Evolutionary conservation across 805 yeast species (phyloP).

Genomic region (Ogataea pilisensis): DNA sequence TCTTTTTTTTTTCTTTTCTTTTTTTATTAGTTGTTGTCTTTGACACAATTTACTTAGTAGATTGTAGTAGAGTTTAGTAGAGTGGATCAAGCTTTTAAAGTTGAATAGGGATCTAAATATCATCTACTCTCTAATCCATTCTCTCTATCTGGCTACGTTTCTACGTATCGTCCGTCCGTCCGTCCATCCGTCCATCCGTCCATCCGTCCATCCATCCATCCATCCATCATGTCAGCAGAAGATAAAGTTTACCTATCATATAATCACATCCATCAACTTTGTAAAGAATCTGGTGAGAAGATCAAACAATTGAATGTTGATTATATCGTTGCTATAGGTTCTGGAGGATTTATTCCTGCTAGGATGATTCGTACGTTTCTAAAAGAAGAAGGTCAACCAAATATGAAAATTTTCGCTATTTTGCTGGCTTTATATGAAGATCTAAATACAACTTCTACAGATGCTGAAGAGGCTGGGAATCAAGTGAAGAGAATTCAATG

Average conservation of each 20-base stretch:
- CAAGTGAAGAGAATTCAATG: conserved; percentile 76
- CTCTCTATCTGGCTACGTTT: no score
- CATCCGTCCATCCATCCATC: no score
- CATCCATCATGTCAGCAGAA: conserved; percentile 9
- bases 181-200: no score
- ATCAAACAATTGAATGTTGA: conserved; percentile 77
- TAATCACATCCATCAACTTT: conserved; percentile 69
- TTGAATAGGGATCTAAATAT: no score
- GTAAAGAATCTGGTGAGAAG: conserved; percentile 46
- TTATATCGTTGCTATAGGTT: conserved; percentile 87
- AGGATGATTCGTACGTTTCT: conserved; percentile 91
- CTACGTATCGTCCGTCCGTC: no score
- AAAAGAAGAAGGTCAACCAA: conserved; percentile 82
- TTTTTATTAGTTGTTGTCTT: no score
- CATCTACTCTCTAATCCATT: no score
- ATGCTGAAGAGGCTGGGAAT: conserved; percentile 56
- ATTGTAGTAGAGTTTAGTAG: no score
- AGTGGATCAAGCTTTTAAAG: no score
- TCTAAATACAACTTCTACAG: conserved; percentile 54
- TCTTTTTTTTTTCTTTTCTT: no score
- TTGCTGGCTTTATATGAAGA: conserved; percentile 90
- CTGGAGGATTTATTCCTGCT: conserved; percentile 93
- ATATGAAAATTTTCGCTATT: conserved; percentile 91
- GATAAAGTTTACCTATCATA: conserved; percentile 69
- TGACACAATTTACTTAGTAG: no score